phyloP scores from a whole-genome alignment of 441 rosid genomes.

The Breynia disticha region DNA sequence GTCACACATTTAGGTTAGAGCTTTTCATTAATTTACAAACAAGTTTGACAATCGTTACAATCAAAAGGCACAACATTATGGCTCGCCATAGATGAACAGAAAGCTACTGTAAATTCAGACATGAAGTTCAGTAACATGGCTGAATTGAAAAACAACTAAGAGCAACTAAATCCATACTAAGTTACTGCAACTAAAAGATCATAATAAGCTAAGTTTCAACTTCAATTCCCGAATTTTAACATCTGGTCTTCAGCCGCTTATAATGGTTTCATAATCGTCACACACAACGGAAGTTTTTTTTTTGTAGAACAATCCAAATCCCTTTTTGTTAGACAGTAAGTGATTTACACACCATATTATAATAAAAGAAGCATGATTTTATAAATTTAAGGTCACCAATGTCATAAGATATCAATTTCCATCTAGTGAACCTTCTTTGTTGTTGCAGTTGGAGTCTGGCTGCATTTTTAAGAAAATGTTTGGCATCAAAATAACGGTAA shows the following conservation, averaged over 20 bases:
- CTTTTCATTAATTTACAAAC: no score
- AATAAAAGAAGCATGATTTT: slow-evolving; percentile 26
- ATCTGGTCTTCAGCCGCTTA: slow-evolving; percentile 25
- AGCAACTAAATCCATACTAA: no score
- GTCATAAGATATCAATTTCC: slow-evolving; percentile 18
- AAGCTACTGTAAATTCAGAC: no score
- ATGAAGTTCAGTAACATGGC: no score
- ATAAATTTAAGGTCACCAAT: slow-evolving; percentile 15
- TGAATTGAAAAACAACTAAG: no score
- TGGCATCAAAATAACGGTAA: slow-evolving; percentile 17
- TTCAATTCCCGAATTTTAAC: no score
- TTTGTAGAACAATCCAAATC: slow-evolving; percentile 14
- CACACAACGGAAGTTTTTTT: slow-evolving; percentile 20
- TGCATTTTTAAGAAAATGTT: slow-evolving; percentile 25
- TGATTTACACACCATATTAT: slow-evolving; percentile 32
- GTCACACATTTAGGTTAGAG: no score
- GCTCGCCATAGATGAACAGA: no score
- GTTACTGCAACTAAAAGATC: no score
- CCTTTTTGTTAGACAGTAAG: slow-evolving; percentile 17
- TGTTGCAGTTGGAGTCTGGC: slow-evolving; percentile 62
- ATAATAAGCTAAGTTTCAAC: no score
- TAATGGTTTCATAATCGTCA: slow-evolving; percentile 16
- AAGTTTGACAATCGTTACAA: no score
- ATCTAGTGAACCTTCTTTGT: slow-evolving; percentile 22
- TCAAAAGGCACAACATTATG: no score